Base-by-base conservation (phyloP, 129 eudicot genomes). In the Tanacetum coccineum region DNA sequence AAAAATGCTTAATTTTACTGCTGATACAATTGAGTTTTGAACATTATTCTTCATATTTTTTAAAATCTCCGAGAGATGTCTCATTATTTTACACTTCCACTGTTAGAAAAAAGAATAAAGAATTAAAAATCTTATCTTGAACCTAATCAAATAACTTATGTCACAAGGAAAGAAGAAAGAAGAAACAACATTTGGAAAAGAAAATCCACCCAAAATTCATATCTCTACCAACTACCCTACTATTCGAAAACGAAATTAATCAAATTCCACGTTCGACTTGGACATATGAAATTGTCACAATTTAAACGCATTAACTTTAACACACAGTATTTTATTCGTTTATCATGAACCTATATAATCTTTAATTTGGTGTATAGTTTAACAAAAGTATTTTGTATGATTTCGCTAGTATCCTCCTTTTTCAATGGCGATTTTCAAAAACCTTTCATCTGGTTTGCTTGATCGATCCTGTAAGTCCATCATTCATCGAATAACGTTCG, bases 101-200 rank as follows among this genome's bases (percentile, higher is more conserved):
- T 0, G 17, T 13, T 19, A 2, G 32, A 20, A 21, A 21, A 55
- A 45, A 3, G 46, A 28, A 14, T 6, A 3, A 32, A 14, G 5
- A 1, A 20, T 15, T 13, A 14, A 22, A 36, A 7, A 32, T 51
- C 9, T 67, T 52, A 52, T 36, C 72, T 36, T 21, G n/a, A 52
- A 67, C 62, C 72, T 67, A 67, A 36, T 53, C 62, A 32, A 36
- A 39, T 53, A 67, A 67, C 62, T 67, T 67, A 51, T 17, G 48
- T 26, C 60, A 67, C 61, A 51, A 51, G 62, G 3, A 22, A 57
- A 39, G 26, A 66, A 15, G 50, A 39, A 67, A 52, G 19, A 67
- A 12, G 9, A 47, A 22, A 8, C 51, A 67, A 67, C 18, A 9
- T 67, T 67, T 18, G 13, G 9, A 52, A 42, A 67, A 67, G 8